Conservation (phyloP, 345 rosid genomes). For the Citrus sinensis region DVS_A1.0 CM039162.1:19745001-19745500, state of each 20-base stretch:
- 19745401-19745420: not conserved
- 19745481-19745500: not conserved
- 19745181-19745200: not conserved
- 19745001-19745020: too few species aligned
- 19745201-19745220: not conserved
- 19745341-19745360: not conserved
- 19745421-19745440: not conserved
- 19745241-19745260: not conserved
- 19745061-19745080: not conserved
- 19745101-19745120: not conserved
- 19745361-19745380: not conserved
- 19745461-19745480: not conserved
- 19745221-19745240: not conserved
- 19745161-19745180: not conserved
- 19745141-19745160: not conserved
- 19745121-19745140: not conserved
- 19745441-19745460: not conserved
- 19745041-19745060: not conserved
- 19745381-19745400: not conserved
- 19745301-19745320: not conserved
- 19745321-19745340: not conserved
- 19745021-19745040: too few species aligned
- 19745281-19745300: not conserved
- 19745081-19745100: not conserved
- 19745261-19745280: not conserved